A percentile compares a stretch with the other conserved stretches of the same genome.
Conservation (phyloP, 352 stramenopile genomes). For the Pythium oligandrum region DNA sequence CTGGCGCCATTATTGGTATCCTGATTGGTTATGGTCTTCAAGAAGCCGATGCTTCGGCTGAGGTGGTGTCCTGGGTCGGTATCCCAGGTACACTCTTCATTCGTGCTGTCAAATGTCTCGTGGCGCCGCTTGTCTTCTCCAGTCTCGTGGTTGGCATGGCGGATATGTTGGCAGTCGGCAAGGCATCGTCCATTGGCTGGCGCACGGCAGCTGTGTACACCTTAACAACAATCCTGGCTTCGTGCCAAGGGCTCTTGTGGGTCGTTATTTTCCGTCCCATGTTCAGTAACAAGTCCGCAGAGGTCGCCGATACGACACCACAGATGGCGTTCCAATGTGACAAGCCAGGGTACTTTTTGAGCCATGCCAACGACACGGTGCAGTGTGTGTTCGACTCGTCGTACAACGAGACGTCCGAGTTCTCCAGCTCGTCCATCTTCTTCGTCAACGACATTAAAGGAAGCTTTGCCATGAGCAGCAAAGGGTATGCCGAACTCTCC, state of each 20-base stretch:
- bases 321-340: conserved; percentile 17
- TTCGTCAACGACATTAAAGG: conserved; percentile 18
- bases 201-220: conserved; percentile 26
- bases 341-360: conserved; percentile 15
- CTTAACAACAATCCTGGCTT: conserved; percentile 13
- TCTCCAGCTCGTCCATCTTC: conserved; percentile 14
- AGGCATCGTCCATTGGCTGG: conserved; percentile 26
- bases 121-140: conserved; percentile 40
- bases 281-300: conserved; percentile 11
- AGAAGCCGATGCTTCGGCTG: conserved; percentile 5
- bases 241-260: conserved; percentile 9
- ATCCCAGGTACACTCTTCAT: conserved; percentile 37
- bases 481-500: conserved; percentile 7
- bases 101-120: conserved; percentile 39
- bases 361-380: conserved; percentile 16
- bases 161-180: conserved; percentile 32
- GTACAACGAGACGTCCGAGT: conserved; percentile 12
- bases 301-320: not conserved
- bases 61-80: conserved; percentile 23
- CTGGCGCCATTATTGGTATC: conserved; percentile 13
- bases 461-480: conserved; percentile 7
- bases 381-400: conserved; percentile 11
- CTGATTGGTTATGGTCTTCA: conserved; percentile 8
- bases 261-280: conserved; percentile 11
- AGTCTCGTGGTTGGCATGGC: conserved; percentile 28